Base-by-base conservation (phyloP, 331 rosid genomes). In the Pyracantha coccinea region DNA sequence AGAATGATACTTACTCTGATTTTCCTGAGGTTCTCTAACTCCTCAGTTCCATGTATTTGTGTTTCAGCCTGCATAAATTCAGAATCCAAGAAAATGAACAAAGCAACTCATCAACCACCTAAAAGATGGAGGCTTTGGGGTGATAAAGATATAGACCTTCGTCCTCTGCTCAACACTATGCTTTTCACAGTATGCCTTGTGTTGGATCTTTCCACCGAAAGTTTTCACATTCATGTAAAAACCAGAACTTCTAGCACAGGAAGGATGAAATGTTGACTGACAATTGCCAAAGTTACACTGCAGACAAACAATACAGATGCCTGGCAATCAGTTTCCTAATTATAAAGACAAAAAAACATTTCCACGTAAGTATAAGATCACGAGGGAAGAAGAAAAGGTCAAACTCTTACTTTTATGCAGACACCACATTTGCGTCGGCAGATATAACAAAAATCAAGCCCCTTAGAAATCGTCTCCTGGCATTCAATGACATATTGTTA, bases 231-330 rank as follows among this genome's bases (percentile, higher is more conserved):
- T 86, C 95, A 92, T 87, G 87, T 78, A 92, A 61, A 87, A 81
- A 70, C 96, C 96, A 69, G 92, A 82, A 83, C 86, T 92, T 88
- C 99, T 95, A 62, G 93, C 93, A 85, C 99, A 95, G 32, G 86
- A 87, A 35, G 97, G 97, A 75, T 95, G 99, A 80, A 92, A 95
- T 38, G 93, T 73, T 50, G 93, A 75, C 79, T 83, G 93, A 72
- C 99, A 95, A 86, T 92, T 89, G 47, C 99, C 97, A 79, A 82
- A 95, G 83, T 89, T 92, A 83, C 99, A 95, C 99, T 95, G 97
- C 86, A 81, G 54, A 63, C 47, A 73, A 59, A 59, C 24, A 23
- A 72, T 6, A 38, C 16, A 58, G 38, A 35, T 38, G 25, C 27
- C 44, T 54, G 25, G 0, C 7, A 32, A 27, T 59, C 27, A 72